Conservation (phyloP, 805 yeast genomes). For the Naumovozyma baii region DNA sequence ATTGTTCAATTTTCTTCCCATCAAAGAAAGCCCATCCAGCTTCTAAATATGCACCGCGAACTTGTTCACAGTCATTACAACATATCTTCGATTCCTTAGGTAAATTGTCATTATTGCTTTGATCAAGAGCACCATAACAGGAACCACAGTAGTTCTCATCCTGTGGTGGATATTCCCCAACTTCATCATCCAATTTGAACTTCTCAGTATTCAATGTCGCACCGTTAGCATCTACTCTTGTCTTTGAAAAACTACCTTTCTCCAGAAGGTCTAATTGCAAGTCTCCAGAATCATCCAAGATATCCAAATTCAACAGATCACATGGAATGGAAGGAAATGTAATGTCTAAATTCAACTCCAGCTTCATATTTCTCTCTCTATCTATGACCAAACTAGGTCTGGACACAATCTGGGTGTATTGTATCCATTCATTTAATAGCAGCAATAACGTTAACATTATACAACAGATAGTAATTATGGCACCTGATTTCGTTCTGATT, state of each 20-base stretch:
- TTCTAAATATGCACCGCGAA: conserved; percentile 69
- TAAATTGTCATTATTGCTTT: conserved; percentile 33
- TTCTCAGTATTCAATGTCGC: conserved; percentile 40
- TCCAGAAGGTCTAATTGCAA: conserved; percentile 59
- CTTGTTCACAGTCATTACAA: conserved; percentile 80
- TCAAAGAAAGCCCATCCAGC: conserved; percentile 85
- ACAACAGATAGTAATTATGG: conserved; percentile 71
- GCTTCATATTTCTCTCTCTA: conserved; percentile 59
- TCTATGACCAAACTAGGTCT: conserved; percentile 86
- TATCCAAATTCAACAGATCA: conserved; percentile 68
- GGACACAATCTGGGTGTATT: conserved; percentile 56
- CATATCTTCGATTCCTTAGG: conserved; percentile 39
- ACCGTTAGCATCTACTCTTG: conserved; percentile 47
- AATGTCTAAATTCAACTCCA: conserved; percentile 73
- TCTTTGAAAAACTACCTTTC: conserved; percentile 66
- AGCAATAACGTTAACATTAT: conserved; percentile 50
- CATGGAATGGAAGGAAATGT: conserved; percentile 83
- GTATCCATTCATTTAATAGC: conserved; percentile 63
- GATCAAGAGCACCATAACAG: conserved; percentile 78
- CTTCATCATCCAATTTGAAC: conserved; percentile 41
- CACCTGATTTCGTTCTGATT: conserved; percentile 82
- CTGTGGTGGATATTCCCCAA: conserved; percentile 79
- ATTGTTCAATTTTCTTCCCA: conserved; percentile 79
- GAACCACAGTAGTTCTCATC: conserved; percentile 62
- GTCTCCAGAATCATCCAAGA: conserved; percentile 85